A percentile compares a stretch with the other conserved stretches of the same genome.
Evolutionary conservation across 306 rosid genomes (phyloP).

Genomic region (Benincasa hispida): DNA sequence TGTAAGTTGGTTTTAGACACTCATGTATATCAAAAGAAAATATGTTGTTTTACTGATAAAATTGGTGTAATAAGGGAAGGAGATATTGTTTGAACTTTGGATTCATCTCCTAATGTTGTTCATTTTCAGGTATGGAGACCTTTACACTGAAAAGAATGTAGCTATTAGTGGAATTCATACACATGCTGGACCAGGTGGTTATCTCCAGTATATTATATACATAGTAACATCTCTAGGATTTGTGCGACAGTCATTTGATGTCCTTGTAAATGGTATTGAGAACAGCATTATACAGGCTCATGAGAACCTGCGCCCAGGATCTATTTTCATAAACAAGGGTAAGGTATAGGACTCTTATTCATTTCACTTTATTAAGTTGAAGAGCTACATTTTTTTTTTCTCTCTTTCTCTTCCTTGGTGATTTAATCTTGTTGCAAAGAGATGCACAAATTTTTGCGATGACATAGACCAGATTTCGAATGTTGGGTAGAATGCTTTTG

Average conservation of each 20-base stretch:
- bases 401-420: not conserved
- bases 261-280: constrained; percentile 86
- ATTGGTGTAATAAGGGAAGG: not conserved
- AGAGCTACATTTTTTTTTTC: not conserved
- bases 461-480: not conserved
- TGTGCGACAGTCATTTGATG: constrained; percentile 82
- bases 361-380: not conserved
- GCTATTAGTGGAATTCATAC: constrained; percentile 95
- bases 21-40: too few relatives aligned
- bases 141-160: constrained; percentile 78
- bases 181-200: constrained; percentile 98
- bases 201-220: constrained; percentile 77
- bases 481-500: not conserved
- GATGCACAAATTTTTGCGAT: not conserved
- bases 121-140: constrained; percentile 52
- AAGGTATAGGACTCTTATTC: constrained; percentile 8
- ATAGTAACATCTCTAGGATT: constrained; percentile 85
- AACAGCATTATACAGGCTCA: constrained; percentile 69
- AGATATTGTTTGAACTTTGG: not conserved
- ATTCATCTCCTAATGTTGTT: not conserved
- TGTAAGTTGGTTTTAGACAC: too few relatives aligned
- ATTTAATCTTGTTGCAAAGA: not conserved
- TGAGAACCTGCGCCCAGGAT: constrained; percentile 72
- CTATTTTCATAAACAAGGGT: constrained; percentile 66
- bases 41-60: not conserved